phyloP scores from a whole-genome alignment of 1,284 basidiomycete species.

The Ganoderma lingzhi region DNA sequence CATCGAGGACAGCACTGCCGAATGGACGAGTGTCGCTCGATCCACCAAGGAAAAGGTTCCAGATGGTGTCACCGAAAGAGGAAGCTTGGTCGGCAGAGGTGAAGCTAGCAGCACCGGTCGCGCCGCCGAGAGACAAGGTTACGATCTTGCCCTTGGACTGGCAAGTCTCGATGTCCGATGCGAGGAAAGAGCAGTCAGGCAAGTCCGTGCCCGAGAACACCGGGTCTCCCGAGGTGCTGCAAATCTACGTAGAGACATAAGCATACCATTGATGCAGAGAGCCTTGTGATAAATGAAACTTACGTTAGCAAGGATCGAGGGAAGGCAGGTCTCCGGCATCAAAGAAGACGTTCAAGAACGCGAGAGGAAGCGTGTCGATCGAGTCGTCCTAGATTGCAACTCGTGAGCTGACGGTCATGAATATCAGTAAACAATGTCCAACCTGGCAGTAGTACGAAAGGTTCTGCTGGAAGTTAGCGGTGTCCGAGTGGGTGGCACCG shows the following conservation, averaged over 20 bases:
- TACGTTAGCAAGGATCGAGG: slow-evolving; percentile 68
- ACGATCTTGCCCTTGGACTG: slow-evolving; percentile 72
- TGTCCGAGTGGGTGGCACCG: slow-evolving; percentile 57
- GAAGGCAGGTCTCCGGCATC: slow-evolving; percentile 62
- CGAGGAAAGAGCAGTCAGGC: slow-evolving; percentile 62
- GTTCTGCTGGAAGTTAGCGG: slow-evolving; percentile 57
- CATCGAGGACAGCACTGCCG: slow-evolving; percentile 69
- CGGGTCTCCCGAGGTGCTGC: slow-evolving; percentile 50
- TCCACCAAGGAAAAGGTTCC: slow-evolving; percentile 73
- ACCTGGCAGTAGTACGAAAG: slow-evolving; percentile 61
- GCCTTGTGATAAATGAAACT: slow-evolving; percentile 24
- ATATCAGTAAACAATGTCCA: background rate
- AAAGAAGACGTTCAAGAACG: slow-evolving; percentile 68
- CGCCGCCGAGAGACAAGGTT: slow-evolving; percentile 71
- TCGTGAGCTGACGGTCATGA: background rate
- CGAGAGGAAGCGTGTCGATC: slow-evolving; percentile 64
- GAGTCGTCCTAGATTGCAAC: slow-evolving; percentile 48
- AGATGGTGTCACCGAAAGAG: slow-evolving; percentile 64
- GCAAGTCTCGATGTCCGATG: slow-evolving; percentile 64
- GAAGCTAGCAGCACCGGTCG: slow-evolving; percentile 61
- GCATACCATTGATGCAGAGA: background rate
- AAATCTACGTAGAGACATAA: slow-evolving; percentile 48
- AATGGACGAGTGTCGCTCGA: slow-evolving; percentile 64
- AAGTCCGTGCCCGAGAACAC: slow-evolving; percentile 64
- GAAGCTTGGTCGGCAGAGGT: slow-evolving; percentile 58